Evolutionary conservation across 129 eudicot species (phyloP).

Genomic region (Helichrysum umbraculigerum): DNA sequence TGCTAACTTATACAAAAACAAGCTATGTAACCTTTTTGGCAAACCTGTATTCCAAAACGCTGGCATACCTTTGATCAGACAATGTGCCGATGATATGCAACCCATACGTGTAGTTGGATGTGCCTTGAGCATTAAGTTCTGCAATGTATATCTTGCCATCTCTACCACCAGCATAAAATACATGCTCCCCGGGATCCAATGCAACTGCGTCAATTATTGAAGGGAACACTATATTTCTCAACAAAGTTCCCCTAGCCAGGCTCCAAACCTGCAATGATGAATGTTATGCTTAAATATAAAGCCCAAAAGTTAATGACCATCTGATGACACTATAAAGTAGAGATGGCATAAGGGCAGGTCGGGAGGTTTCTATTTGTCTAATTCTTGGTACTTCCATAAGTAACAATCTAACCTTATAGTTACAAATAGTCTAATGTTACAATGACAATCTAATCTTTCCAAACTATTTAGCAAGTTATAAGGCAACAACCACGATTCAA

Average conservation of each 20-base stretch:
- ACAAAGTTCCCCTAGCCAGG: constrained; percentile 53
- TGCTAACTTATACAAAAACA: neutral
- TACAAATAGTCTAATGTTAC: too few species aligned
- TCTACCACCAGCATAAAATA: constrained; percentile 87
- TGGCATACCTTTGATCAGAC: constrained; percentile 63
- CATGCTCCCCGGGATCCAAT: constrained; percentile 73
- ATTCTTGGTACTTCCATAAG: neutral
- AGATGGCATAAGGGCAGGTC: neutral
- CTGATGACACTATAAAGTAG: neutral
- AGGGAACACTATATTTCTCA: constrained; percentile 75
- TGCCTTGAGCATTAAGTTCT: constrained; percentile 55
- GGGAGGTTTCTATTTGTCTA: neutral
- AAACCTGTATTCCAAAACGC: neutral
- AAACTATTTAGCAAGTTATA: too few species aligned
- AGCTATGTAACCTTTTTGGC: neutral
- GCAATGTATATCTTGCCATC: constrained; percentile 89
- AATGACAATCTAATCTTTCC: too few species aligned
- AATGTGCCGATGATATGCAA: constrained; percentile 69
- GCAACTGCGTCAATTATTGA: constrained; percentile 77
- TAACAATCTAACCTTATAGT: too few species aligned
- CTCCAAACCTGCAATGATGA: constrained; percentile 68
- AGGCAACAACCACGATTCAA: too few species aligned
- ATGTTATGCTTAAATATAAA: constrained; percentile 15
- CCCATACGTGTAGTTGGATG: constrained; percentile 50
- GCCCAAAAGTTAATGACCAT: constrained; percentile 15